A percentile compares a stretch with the other conserved stretches of the same genome.
Evolutionary conservation across 805 yeast species (phyloP).

Genomic region (Kodamaea fukazawae): DNA sequence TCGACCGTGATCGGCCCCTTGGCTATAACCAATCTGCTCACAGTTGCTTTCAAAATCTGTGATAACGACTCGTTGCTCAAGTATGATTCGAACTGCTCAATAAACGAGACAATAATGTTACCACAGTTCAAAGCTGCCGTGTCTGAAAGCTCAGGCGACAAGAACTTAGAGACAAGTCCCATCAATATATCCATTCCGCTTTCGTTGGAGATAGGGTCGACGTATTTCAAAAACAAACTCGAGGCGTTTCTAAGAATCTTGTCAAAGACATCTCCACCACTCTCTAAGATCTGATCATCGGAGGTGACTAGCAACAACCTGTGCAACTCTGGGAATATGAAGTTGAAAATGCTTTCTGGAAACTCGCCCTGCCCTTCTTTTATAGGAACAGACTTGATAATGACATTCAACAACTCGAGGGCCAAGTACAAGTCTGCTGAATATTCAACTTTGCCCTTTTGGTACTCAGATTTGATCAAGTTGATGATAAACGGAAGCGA

Average conservation of each 20-base stretch:
- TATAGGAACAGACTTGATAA: slow-evolving; percentile 45
- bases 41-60: slow-evolving; percentile 71
- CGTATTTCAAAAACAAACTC: slow-evolving; percentile 28
- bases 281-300: slow-evolving; percentile 79
- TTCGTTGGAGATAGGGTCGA: slow-evolving; percentile 29
- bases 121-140: slow-evolving; percentile 82
- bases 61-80: slow-evolving; percentile 41
- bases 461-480: slow-evolving; percentile 29
- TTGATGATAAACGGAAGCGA: slow-evolving; percentile 52
- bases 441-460: slow-evolving; percentile 40
- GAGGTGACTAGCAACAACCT: slow-evolving; percentile 42
- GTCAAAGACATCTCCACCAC: slow-evolving; percentile 71
- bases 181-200: slow-evolving; percentile 59
- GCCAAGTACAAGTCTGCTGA: slow-evolving; percentile 58
- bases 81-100: slow-evolving; percentile 47
- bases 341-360: slow-evolving; percentile 41
- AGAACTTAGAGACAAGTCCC: slow-evolving; percentile 61
- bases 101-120: slow-evolving; percentile 55
- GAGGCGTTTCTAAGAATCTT: slow-evolving; percentile 50
- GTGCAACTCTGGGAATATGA: slow-evolving; percentile 43
- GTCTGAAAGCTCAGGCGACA: slow-evolving; percentile 71
- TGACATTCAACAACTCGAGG: slow-evolving; percentile 53
- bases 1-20: slow-evolving; percentile 72
- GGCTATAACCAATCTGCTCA: slow-evolving; percentile 61
- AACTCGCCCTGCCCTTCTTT: slow-evolving; percentile 16